Conservation (phyloP, 2,329 filamentous ascomycete genomes). For the Diaporthe citriasiana region DNA sequence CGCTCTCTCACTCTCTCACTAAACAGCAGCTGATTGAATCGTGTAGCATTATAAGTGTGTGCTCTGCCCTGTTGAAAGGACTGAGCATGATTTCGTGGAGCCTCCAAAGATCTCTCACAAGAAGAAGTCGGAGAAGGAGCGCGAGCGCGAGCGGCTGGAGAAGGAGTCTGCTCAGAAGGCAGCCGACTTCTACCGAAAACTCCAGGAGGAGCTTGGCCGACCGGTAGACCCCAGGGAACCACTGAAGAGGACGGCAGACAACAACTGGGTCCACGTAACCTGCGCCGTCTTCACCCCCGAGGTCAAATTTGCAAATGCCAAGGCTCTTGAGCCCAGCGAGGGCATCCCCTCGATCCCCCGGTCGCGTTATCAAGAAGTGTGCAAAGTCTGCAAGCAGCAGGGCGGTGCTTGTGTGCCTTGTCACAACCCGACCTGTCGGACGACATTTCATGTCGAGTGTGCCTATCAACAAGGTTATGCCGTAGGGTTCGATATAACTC, state of each 20-base stretch:
- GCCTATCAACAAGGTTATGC: conserved; percentile 86
- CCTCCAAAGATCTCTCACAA: conserved; percentile 85
- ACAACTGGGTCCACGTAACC: conserved; percentile 97
- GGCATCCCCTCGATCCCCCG: conserved; percentile 87
- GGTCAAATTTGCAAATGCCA: conserved; percentile 90
- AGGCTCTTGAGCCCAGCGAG: conserved; percentile 86
- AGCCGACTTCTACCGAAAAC: conserved; percentile 84
- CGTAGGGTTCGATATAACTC: conserved; percentile 90
- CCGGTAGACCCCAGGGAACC: conserved; percentile 89
- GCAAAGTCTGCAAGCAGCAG: conserved; percentile 84
- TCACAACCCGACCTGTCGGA: conserved; percentile 73
- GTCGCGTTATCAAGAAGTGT: conserved; percentile 80
- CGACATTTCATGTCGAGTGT: conserved; percentile 87
- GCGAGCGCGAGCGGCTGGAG: conserved; percentile 88
- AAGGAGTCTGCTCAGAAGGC: conserved; percentile 85
- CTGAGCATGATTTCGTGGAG: conserved; percentile 87
- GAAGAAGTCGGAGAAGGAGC: conserved; percentile 89
- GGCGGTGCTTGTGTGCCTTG: conserved; percentile 87
- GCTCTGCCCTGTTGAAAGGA: conserved; percentile 86
- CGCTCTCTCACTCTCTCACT: neutral
- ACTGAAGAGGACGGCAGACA: conserved; percentile 92
- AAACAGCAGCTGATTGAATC: conserved; percentile 27
- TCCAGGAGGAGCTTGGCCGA: conserved; percentile 86
- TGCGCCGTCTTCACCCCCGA: conserved; percentile 95
- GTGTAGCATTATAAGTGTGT: conserved; percentile 88